phyloP scores from a whole-genome alignment of 495 filamentous ascomycete species.

The Glarea lozoyensis region DNA sequence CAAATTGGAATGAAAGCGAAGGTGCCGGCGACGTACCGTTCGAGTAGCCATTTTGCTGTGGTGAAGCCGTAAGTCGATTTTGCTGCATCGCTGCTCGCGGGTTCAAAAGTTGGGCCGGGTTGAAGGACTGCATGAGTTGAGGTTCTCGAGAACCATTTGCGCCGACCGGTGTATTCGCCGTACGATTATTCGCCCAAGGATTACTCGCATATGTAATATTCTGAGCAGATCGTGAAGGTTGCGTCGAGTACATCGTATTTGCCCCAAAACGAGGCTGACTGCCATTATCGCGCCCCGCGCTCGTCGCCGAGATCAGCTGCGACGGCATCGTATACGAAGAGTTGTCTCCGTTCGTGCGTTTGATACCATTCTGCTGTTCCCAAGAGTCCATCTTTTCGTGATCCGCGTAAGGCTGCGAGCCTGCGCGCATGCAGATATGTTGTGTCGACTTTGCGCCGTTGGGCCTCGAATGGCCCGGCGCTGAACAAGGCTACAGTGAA shows the following conservation, averaged over 20 bases:
- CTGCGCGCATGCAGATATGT: constrained; percentile 20
- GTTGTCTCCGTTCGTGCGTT: too few species aligned
- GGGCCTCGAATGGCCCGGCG: not conserved
- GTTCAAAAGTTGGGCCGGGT: constrained; percentile 29
- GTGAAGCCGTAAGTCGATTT: too few species aligned
- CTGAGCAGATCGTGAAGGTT: not conserved
- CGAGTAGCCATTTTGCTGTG: constrained; percentile 11
- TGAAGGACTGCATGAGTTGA: constrained; percentile 12
- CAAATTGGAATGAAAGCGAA: constrained; percentile 32
- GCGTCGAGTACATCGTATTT: not conserved
- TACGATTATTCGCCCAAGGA: constrained; percentile 1
- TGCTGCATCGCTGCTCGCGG: constrained; percentile 22
- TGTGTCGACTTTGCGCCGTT: not conserved
- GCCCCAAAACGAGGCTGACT: constrained; percentile 5
- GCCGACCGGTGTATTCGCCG: not conserved
- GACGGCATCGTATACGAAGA: not conserved
- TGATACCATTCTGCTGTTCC: constrained; percentile 21
- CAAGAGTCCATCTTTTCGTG: constrained; percentile 16
- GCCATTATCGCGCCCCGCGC: constrained; percentile 1
- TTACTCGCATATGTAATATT: constrained; percentile 11
- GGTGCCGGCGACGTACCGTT: constrained; percentile 4
- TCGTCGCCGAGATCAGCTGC: not conserved
- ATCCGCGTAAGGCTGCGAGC: not conserved
- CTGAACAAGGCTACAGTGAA: constrained; percentile 3
- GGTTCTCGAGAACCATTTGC: constrained; percentile 6